Percentiles rank a stretch among this genome's conserved stretches.
phyloP scores from a whole-genome alignment of 164 flowering plant species.

The Taxillus chinensis region DNA sequence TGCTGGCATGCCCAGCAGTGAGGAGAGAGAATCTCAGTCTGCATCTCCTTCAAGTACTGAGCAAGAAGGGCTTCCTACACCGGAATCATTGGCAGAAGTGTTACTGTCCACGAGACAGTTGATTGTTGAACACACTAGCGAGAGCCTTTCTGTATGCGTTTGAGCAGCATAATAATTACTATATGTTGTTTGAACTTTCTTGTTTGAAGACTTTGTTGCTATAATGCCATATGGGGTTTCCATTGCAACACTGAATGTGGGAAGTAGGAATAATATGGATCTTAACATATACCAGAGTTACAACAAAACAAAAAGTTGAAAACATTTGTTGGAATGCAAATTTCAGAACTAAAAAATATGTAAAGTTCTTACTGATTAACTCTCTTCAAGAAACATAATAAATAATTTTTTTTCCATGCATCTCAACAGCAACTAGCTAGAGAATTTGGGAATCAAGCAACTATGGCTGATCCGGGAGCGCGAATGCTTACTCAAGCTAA shows the following conservation, averaged over 20 bases:
- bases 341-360: not conserved
- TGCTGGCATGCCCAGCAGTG: constrained; percentile 17
- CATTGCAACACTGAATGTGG: not conserved
- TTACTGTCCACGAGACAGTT: constrained; percentile 48
- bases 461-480: constrained; percentile 34
- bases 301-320: not conserved
- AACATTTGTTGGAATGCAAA: not conserved
- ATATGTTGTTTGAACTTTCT: not conserved
- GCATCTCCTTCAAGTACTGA: constrained; percentile 17
- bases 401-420: constrained; percentile 3
- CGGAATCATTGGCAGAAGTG: constrained; percentile 68
- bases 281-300: not conserved
- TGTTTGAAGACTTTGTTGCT: not conserved
- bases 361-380: not conserved
- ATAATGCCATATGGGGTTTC: not conserved
- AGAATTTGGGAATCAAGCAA: constrained; percentile 47
- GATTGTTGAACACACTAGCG: constrained; percentile 49
- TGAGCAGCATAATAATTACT: not conserved
- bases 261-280: not conserved
- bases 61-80: constrained; percentile 53
- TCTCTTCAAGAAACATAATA: too few relatives aligned
- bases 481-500: constrained; percentile 42
- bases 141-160: constrained; percentile 47
- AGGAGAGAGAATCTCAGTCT: constrained; percentile 18
- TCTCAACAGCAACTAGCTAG: constrained; percentile 57